Conservation (phyloP, 805 yeast species). For the Wickerhamiella azymoides region DNA sequence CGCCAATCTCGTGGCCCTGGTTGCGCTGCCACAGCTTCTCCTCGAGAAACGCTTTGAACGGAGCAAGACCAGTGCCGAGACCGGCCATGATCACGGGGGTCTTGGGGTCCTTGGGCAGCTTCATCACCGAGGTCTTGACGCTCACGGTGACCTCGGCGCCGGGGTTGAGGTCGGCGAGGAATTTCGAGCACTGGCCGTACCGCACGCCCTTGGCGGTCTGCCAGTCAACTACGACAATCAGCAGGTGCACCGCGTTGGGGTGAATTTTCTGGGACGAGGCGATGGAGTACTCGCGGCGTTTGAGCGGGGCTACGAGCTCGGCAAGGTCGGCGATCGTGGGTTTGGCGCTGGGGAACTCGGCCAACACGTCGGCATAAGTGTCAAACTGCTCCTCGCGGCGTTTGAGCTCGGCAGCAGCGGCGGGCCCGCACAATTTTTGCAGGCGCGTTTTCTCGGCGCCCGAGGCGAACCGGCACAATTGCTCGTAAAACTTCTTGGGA, state of each 20-base stretch:
- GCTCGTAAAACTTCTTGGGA: conserved; percentile 84
- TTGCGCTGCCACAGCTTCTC: conserved; percentile 87
- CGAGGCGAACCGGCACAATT: conserved; percentile 53
- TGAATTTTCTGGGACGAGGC: conserved; percentile 92
- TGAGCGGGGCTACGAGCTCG: conserved; percentile 65
- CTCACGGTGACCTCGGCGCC: conserved; percentile 85
- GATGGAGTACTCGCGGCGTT: conserved; percentile 94
- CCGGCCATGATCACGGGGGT: conserved; percentile 96
- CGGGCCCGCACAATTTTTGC: conserved; percentile 52
- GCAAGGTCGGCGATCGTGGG: conserved; percentile 61
- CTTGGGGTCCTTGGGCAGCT: conserved; percentile 71
- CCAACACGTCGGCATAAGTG: conserved; percentile 69
- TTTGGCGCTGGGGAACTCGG: conserved; percentile 66
- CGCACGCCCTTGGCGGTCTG: conserved; percentile 74
- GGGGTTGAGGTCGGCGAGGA: conserved; percentile 58
- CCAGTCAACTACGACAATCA: conserved; percentile 96
- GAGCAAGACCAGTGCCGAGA: conserved; percentile 94
- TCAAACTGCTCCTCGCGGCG: conserved; percentile 68
- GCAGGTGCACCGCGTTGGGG: conserved; percentile 77
- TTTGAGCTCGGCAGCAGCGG: conserved; percentile 77
- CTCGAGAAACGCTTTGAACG: conserved; percentile 93
- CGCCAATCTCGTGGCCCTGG: conserved; percentile 83
- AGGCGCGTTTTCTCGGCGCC: conserved; percentile 50
- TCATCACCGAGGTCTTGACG: conserved; percentile 95
- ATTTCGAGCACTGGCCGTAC: conserved; percentile 90